These are phyloP conservation scores for Pyropia haitanensis DNA, from an alignment of 23 red algal genomes.

Conservation along the genomic window DNA sequence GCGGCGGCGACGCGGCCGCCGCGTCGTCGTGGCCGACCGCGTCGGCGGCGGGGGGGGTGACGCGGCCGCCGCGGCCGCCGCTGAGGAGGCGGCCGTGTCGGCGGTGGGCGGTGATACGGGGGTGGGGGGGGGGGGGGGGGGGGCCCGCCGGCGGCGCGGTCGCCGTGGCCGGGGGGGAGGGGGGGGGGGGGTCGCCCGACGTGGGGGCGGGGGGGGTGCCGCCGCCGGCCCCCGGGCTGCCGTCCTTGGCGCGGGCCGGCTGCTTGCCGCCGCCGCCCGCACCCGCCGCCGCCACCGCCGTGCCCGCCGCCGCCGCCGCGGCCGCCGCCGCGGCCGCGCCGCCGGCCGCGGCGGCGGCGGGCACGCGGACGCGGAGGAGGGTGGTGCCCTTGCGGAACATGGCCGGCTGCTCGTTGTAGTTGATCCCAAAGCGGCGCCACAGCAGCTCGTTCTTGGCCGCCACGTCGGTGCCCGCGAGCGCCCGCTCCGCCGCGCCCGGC, in stretches of 20 bases:
- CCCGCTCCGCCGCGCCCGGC: constrained; percentile 33
- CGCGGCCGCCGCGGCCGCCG: too few relatives aligned
- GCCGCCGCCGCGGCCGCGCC: background rate
- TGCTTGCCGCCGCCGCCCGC: background rate
- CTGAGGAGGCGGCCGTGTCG: too few relatives aligned
- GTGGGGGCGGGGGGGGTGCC: too few relatives aligned
- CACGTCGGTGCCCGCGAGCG: constrained; percentile 45
- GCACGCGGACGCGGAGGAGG: constrained; percentile 4
- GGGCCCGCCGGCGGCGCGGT: too few relatives aligned
- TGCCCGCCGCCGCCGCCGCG: background rate
- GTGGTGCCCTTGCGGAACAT: constrained; percentile 82
- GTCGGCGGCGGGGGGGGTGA: too few relatives aligned
- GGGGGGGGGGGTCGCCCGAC: too few relatives aligned
- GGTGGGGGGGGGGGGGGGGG: too few relatives aligned
- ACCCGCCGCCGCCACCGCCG: background rate
- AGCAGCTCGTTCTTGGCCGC: constrained; percentile 89
- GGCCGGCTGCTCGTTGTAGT: constrained; percentile 56
- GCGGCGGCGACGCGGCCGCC: too few relatives aligned
- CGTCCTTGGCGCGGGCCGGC: constrained; percentile 1
- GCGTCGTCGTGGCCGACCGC: too few relatives aligned
- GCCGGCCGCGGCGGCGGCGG: background rate
- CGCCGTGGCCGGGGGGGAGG: too few relatives aligned
- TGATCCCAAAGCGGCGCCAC: constrained; percentile 69
- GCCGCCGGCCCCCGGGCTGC: background rate
- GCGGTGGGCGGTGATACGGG: too few relatives aligned